Evolutionary conservation across 2,329 filamentous ascomycete species (phyloP).

Genomic region (Clathrospora elynae): DNA sequence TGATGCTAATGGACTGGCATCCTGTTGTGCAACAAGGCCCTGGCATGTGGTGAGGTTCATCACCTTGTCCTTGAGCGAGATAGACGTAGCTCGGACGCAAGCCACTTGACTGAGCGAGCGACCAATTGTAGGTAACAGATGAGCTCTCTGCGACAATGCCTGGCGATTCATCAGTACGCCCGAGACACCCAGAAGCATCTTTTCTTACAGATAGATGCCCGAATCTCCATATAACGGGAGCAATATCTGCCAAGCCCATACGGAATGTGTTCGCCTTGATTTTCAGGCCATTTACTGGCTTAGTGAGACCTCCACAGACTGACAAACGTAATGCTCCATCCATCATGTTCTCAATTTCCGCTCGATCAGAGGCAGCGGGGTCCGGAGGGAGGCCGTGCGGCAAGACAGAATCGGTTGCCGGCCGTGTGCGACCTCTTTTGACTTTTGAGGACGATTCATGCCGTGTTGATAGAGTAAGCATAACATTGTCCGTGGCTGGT

Average conservation of each 20-base stretch:
- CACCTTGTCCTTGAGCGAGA: slow-evolving; percentile 24
- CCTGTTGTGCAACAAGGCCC: background rate
- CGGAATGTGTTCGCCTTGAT: slow-evolving; percentile 42
- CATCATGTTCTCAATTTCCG: slow-evolving; percentile 26
- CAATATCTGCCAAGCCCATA: slow-evolving; percentile 45
- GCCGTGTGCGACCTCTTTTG: background rate
- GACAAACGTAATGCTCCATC: slow-evolving; percentile 47
- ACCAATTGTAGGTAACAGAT: slow-evolving; percentile 48
- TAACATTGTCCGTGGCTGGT: background rate
- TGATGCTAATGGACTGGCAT: background rate
- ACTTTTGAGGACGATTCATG: background rate
- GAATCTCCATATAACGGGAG: slow-evolving; percentile 49
- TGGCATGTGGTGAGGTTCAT: slow-evolving; percentile 2
- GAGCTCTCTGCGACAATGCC: slow-evolving; percentile 42
- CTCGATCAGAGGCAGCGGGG: background rate
- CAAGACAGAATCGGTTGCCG: background rate
- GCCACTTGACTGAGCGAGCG: slow-evolving; percentile 38
- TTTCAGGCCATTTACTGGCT: slow-evolving; percentile 29
- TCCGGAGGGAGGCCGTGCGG: background rate
- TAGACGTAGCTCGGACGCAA: slow-evolving; percentile 12
- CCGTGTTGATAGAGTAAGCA: background rate
- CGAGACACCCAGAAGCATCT: background rate
- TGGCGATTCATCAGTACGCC: slow-evolving; percentile 19
- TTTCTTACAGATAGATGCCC: slow-evolving; percentile 41
- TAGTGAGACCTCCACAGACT: slow-evolving; percentile 37